A percentile compares a stretch with the other conserved stretches of the same genome.
Evolutionary conservation across 441 rosid species (phyloP).

Genomic region (Flueggea neowawraea): DNA sequence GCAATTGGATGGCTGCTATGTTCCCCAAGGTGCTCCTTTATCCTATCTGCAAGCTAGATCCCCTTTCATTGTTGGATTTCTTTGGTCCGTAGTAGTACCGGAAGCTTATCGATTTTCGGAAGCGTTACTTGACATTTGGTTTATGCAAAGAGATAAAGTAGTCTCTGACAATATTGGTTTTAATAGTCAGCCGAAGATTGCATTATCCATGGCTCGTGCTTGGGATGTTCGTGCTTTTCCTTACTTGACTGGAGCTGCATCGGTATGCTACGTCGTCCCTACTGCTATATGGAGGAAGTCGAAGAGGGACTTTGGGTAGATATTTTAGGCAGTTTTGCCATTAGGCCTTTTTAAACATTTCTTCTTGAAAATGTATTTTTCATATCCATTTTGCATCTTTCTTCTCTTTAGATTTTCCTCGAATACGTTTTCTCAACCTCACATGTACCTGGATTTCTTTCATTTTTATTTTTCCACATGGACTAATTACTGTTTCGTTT

Average conservation of each 20-base stretch:
- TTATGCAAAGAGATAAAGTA: constrained; percentile 60
- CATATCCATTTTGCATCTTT: no score
- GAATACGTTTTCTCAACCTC: no score
- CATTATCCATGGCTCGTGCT: constrained; percentile 74
- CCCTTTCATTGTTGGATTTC: constrained; percentile 75
- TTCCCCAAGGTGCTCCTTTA: constrained; percentile 75
- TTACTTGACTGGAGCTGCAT: constrained; percentile 86
- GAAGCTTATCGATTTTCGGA: constrained; percentile 90
- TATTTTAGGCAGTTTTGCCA: no score
- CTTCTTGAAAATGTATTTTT: no score
- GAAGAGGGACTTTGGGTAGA: no score
- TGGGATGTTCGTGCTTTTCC: constrained; percentile 75
- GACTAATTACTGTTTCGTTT: no score
- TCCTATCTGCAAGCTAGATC: constrained; percentile 83
- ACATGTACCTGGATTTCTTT: no score
- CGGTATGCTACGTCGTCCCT: constrained; percentile 94
- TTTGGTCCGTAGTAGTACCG: constrained; percentile 95
- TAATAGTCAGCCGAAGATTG: constrained; percentile 59
- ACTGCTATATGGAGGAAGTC: constrained; percentile 71
- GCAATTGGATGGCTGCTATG: constrained; percentile 64
- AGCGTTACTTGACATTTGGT: constrained; percentile 82
- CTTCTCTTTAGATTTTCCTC: no score
- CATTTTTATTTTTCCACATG: no score
- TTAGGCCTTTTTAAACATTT: no score
- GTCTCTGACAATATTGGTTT: constrained; percentile 7